Base-by-base conservation (phyloP, 306 rosid genomes). In the Calophaca sinica region DNA sequence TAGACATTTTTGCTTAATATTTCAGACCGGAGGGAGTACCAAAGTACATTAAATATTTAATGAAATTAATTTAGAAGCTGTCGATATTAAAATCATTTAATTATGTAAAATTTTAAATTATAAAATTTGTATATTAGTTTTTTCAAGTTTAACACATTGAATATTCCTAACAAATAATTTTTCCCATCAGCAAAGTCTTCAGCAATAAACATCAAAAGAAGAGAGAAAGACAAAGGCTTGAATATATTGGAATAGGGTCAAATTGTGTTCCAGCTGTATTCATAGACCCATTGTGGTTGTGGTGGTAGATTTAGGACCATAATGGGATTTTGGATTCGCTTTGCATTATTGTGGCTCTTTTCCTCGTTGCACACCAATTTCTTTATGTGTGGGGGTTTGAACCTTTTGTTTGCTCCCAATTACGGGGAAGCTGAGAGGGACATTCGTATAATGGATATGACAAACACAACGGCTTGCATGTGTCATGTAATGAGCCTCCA, bases 351-450 rank as follows among this genome's bases (percentile, higher is more conserved):
- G 68, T 54, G 51, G 28, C 78, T 9, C 59, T 65, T 79, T 71
- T 72, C 62, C 70, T 72, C 7, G 57, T 68, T 77, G 42, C 84
- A 61, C 74, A 4, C 66, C 62, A 46, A 49, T 68, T 73, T 73
- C 76, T 62, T 72, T 63, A n/a, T 72, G 62, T 51, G 32, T 87
- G 26, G 90, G 84, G 70, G 49, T 68, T 42, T 79, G 83, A 79
- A 79, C 81, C 72, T 33, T 41, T 73, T 72, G 72, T 81, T 81
- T 81, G 41, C 64, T 72, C 74, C 67, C 70, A 76, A 9, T 67
- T 62, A 75, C 41, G 49, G 74, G 76, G 14, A 74, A 70, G 6
- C 53, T 58, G 87, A 86, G 81, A 68, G 80, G 68, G 90, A 87
- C 88, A 45, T 73, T 62, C 82, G 55, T 20, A 46, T 39, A 60